phyloP scores from a whole-genome alignment of 257 asterid species.

The Apocynum venetum region DNA sequence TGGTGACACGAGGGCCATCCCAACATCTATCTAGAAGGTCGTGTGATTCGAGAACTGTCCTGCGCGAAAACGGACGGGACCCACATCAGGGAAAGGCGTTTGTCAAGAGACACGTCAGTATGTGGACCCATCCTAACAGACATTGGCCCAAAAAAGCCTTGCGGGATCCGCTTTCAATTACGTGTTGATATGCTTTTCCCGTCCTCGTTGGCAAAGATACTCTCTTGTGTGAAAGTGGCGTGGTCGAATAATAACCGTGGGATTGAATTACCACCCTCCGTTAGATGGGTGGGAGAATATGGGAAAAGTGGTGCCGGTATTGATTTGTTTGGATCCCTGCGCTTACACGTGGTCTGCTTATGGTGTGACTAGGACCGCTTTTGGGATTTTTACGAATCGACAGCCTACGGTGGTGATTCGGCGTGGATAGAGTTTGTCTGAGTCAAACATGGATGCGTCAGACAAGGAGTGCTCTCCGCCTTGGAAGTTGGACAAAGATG shows the following conservation, averaged over 20 bases:
- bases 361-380: neutral
- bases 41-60: slow-evolving; percentile 33
- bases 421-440: slow-evolving; percentile 17
- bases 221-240: neutral
- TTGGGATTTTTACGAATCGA: neutral
- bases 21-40: slow-evolving; percentile 31
- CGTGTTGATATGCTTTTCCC: slow-evolving; percentile 27
- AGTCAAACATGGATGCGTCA: slow-evolving; percentile 19
- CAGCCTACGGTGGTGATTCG: slow-evolving; percentile 15
- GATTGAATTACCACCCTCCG: slow-evolving; percentile 5
- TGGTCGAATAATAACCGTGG: neutral
- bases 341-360: slow-evolving; percentile 25
- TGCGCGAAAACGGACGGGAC: slow-evolving; percentile 9
- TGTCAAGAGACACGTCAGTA: slow-evolving; percentile 38
- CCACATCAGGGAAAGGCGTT: slow-evolving; percentile 13
- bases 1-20: slow-evolving; percentile 24
- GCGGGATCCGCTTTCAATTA: slow-evolving; percentile 23
- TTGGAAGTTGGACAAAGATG: slow-evolving; percentile 8
- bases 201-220: slow-evolving; percentile 17
- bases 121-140: slow-evolving; percentile 22
- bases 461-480: slow-evolving; percentile 19
- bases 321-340: slow-evolving; percentile 1
- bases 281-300: neutral
- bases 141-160: slow-evolving; percentile 15
- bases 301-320: slow-evolving; percentile 3